Evolutionary conservation across 768 basidiomycete species (phyloP).

Genomic region (Boletus coccyginus): DNA sequence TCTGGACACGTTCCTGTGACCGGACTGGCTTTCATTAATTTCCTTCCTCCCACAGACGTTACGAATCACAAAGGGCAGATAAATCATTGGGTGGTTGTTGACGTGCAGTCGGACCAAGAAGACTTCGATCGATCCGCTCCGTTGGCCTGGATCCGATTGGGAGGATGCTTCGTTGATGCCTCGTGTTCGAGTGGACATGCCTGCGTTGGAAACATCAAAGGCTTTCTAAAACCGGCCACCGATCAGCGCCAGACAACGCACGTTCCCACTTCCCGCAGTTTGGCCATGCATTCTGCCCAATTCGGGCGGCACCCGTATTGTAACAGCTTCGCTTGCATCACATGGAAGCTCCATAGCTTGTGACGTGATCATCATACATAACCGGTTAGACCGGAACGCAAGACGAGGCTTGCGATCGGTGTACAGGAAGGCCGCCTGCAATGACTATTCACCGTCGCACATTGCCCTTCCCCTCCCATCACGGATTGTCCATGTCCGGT

Average conservation of each 20-base stretch:
- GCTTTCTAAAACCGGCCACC: constrained; percentile 2
- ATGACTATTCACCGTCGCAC: not conserved
- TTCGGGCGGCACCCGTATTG: not conserved
- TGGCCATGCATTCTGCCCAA: not conserved
- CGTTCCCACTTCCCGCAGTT: constrained; percentile 5
- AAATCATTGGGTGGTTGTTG: constrained; percentile 54
- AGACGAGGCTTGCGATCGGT: not conserved
- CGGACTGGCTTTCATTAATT: not conserved
- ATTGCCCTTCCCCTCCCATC: not conserved
- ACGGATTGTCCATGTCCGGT: not conserved
- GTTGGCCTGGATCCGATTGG: constrained; percentile 37
- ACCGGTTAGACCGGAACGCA: not conserved
- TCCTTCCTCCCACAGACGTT: not conserved
- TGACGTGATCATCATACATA: constrained; percentile 1
- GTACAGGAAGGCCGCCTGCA: not conserved
- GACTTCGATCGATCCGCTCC: constrained; percentile 55
- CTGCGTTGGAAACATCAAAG: constrained; percentile 4
- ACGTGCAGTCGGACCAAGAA: constrained; percentile 41
- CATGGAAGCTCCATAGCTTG: constrained; percentile 47
- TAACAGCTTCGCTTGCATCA: constrained; percentile 48
- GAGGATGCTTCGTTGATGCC: constrained; percentile 54
- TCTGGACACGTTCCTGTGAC: not conserved
- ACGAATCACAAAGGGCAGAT: constrained; percentile 37
- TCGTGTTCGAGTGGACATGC: constrained; percentile 56
- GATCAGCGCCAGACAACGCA: not conserved